phyloP scores from a whole-genome alignment of 768 basidiomycete genomes.

The Lyophyllum shimeji region DNA sequence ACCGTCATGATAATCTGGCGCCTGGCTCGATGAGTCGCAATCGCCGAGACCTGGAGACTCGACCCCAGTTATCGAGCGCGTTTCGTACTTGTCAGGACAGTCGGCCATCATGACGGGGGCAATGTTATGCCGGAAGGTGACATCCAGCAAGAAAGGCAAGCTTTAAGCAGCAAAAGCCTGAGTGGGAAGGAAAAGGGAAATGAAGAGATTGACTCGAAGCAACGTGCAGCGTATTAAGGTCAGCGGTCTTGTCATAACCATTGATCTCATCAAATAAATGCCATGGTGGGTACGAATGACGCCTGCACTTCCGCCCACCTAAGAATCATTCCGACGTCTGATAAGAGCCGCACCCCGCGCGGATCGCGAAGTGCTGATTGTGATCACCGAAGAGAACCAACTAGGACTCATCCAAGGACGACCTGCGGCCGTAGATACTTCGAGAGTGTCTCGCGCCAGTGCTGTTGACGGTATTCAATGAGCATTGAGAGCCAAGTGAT shows the following conservation, averaged over 20 bases:
- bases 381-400: background rate
- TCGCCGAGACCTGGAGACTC: too few relatives aligned
- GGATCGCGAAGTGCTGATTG: background rate
- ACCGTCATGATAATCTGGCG: background rate
- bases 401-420: background rate
- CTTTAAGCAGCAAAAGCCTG: background rate
- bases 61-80: background rate
- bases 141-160: background rate
- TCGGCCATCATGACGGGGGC: background rate
- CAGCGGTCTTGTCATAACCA: background rate
- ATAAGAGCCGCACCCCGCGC: background rate
- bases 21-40: background rate
- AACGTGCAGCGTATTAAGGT: background rate
- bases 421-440: background rate
- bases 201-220: background rate
- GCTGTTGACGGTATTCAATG: background rate
- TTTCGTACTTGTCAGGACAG: background rate
- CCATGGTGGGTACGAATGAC: background rate
- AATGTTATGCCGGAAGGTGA: background rate
- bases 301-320: background rate
- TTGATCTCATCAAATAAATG: slow-evolving; percentile 8
- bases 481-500: background rate
- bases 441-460: background rate
- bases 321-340: background rate
- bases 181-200: background rate